Percentiles rank a stretch among this genome's conserved stretches.
These are phyloP conservation scores for Mimosa pudica DNA, from an alignment of 306 rosid genomes.

Conservation along the genomic window DNA sequence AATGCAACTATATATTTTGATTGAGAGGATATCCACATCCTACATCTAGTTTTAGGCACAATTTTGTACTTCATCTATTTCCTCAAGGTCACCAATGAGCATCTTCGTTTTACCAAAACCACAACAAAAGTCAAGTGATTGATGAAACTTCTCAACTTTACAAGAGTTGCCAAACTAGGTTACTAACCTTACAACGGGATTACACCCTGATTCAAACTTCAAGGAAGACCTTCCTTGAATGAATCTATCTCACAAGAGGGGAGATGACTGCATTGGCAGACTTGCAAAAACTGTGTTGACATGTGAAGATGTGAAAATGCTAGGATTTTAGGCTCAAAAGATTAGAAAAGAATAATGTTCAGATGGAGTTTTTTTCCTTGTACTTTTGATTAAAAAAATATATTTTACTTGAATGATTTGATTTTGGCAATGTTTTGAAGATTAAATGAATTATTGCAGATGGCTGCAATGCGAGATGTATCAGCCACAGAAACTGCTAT, in stretches of 20 bases:
- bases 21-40: not conserved
- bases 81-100: not conserved
- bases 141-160: not conserved
- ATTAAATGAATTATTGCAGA: conserved; percentile 40
- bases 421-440: conserved; percentile 28
- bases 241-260: not conserved
- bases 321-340: not conserved
- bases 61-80: not conserved
- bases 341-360: not conserved
- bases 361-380: not conserved
- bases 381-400: not conserved
- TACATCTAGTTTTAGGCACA: not conserved
- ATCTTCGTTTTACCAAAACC: not conserved
- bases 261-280: not conserved
- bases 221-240: not conserved
- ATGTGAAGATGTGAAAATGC: not conserved
- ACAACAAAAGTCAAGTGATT: not conserved
- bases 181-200: not conserved
- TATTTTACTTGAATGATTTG: conserved; percentile 7
- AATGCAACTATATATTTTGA: not conserved
- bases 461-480: conserved; percentile 76
- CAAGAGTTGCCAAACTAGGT: not conserved
- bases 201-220: not conserved
- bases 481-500: conserved; percentile 81
- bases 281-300: not conserved